Conservation (phyloP, 371 early-diverging fungal genomes). For the Chytridiales sp. region DNA sequence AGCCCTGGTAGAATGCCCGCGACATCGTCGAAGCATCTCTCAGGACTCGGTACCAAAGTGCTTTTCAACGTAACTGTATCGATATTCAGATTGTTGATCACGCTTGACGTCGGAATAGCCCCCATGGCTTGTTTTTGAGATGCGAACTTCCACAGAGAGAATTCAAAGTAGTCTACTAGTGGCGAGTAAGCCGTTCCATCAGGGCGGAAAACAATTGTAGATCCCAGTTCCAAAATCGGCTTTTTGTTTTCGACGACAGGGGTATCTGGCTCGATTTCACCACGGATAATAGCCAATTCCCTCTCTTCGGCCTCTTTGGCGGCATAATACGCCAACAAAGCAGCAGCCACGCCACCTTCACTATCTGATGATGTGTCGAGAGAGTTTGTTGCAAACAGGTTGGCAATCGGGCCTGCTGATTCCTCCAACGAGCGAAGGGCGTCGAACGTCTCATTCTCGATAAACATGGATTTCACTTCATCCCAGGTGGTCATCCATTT, state of each 20-base stretch:
- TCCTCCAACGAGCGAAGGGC: slow-evolving; percentile 32
- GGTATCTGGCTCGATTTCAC: background rate
- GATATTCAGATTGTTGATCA: slow-evolving; percentile 49
- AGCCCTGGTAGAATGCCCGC: slow-evolving; percentile 51
- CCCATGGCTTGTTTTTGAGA: slow-evolving; percentile 46
- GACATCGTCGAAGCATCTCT: slow-evolving; percentile 55
- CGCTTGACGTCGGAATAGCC: slow-evolving; percentile 34
- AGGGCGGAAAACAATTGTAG: slow-evolving; percentile 24
- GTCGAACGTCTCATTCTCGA: slow-evolving; percentile 47
- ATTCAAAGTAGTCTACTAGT: slow-evolving; percentile 51
- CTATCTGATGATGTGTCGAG: background rate
- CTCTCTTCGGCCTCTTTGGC: background rate
- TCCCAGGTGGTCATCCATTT: slow-evolving; percentile 48
- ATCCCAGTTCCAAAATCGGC: slow-evolving; percentile 33
- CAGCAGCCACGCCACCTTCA: slow-evolving; percentile 38
- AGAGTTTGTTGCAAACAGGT: slow-evolving; percentile 29
- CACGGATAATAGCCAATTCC: background rate
- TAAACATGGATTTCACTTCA: slow-evolving; percentile 49
- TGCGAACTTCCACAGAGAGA: slow-evolving; percentile 39
- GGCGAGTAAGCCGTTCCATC: slow-evolving; percentile 43
- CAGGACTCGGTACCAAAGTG: slow-evolving; percentile 54
- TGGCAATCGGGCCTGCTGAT: slow-evolving; percentile 38
- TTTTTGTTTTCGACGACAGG: background rate
- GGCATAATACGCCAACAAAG: slow-evolving; percentile 7
- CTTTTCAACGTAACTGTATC: slow-evolving; percentile 50